Conservation (phyloP, 2,329 filamentous ascomycete genomes). For the Ploettnerulaceae sp. region DNA sequence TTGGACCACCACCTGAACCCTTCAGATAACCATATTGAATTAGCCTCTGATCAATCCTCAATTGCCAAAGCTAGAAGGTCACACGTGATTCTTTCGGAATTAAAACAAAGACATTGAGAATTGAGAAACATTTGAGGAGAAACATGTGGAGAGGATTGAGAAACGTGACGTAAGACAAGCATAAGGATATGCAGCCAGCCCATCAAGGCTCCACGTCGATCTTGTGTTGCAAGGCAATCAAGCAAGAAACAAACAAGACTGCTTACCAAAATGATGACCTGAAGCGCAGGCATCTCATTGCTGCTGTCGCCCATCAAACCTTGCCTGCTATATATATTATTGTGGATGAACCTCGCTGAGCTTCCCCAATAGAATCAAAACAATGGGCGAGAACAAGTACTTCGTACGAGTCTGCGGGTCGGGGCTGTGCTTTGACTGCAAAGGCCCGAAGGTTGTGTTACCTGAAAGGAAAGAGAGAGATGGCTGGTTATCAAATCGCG, state of each 20-base stretch:
- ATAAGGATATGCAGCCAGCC: constrained; percentile 28
- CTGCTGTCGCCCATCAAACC: constrained; percentile 14
- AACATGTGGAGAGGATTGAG: not conserved
- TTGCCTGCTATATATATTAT: not conserved
- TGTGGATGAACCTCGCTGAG: not conserved
- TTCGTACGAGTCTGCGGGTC: not conserved
- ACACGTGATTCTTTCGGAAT: not conserved
- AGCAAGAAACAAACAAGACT: not conserved
- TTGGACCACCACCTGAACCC: constrained; percentile 86
- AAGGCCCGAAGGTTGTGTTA: constrained; percentile 13
- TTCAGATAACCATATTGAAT: constrained; percentile 36
- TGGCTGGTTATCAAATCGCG: not conserved
- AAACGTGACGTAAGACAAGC: not conserved
- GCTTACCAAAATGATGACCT: constrained; percentile 72
- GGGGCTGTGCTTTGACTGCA: constrained; percentile 16
- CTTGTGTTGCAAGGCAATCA: not conserved
- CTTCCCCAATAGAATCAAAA: not conserved
- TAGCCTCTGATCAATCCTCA: not conserved
- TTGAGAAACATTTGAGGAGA: not conserved
- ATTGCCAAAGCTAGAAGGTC: not conserved
- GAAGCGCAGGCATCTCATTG: constrained; percentile 48
- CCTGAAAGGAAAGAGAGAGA: constrained; percentile 1
- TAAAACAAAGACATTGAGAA: not conserved
- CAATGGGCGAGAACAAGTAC: constrained; percentile 1
- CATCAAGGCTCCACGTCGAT: not conserved